Evolutionary conservation across 495 filamentous ascomycete genomes (phyloP).

Genomic region (Penicillium psychrofluorescens): DNA sequence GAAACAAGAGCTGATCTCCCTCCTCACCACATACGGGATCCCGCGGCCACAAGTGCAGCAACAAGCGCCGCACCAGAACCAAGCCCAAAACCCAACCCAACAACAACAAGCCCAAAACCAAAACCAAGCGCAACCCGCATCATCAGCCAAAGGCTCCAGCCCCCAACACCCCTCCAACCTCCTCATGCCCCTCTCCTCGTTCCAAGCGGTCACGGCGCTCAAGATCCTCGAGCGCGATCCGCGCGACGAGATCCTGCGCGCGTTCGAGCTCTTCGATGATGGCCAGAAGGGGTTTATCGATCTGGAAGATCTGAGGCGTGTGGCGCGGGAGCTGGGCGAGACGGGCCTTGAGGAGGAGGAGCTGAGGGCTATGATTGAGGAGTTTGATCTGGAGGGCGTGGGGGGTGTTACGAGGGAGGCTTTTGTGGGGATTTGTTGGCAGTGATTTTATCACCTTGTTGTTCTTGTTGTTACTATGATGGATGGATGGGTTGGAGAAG

Average conservation of each 20-base stretch:
- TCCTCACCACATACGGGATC: conserved; percentile 68
- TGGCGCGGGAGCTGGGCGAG: conserved; percentile 88
- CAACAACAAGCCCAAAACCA: conserved; percentile 19
- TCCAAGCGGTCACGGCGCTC: conserved; percentile 72
- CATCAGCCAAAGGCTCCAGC: conserved; percentile 15
- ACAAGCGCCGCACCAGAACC: conserved; percentile 14
- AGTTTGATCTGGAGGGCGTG: conserved; percentile 93
- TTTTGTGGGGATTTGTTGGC: conserved; percentile 75
- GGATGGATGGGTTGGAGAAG: too few relatives aligned
- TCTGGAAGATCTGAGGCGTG: conserved; percentile 74
- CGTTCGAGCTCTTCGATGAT: conserved; percentile 84
- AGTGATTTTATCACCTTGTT: conserved; percentile 13
- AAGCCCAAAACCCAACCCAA: conserved; percentile 11
- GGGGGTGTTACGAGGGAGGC: conserved; percentile 84
- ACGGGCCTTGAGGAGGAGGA: conserved; percentile 85
- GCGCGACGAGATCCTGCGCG: conserved; percentile 81
- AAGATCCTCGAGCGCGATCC: conserved; percentile 79
- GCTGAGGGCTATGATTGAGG: conserved; percentile 91
- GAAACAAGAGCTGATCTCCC: conserved; percentile 70
- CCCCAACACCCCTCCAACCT: conserved; percentile 48
- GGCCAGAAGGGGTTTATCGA: conserved; percentile 77
- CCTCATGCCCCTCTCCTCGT: conserved; percentile 62
- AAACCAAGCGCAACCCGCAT: not conserved
- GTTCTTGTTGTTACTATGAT: too few relatives aligned
- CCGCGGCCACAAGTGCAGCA: conserved; percentile 45